A percentile compares a stretch with the other conserved stretches of the same genome.
Evolutionary conservation across 169 alveolate species (phyloP).

Genomic region (Perkinsus marinus): DNA sequence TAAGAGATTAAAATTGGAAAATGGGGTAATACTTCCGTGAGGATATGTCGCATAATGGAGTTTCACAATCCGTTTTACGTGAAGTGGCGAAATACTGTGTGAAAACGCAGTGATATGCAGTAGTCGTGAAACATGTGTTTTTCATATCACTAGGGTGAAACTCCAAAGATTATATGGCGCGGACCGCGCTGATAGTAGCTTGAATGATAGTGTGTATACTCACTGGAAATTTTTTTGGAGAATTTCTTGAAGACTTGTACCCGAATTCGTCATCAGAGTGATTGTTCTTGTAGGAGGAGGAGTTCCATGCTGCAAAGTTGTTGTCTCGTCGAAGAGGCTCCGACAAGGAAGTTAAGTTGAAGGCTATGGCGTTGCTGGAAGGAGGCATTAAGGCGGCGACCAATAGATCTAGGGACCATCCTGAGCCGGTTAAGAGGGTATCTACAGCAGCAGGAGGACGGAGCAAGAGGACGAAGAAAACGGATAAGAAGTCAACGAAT

Average conservation of each 20-base stretch:
- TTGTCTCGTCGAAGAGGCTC: not conserved
- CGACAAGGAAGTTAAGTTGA: not conserved
- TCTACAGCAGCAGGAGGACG: not conserved
- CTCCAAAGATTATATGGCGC: too few relatives aligned
- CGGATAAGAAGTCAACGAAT: not conserved
- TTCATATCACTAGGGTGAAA: too few relatives aligned
- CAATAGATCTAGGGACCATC: not conserved
- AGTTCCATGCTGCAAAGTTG: not conserved
- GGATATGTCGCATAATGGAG: not conserved
- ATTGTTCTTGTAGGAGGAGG: not conserved
- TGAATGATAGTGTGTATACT: too few relatives aligned
- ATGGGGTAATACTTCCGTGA: not conserved
- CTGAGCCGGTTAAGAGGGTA: not conserved
- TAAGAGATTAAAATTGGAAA: not conserved
- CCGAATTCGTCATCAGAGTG: too few relatives aligned
- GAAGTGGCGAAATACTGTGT: too few relatives aligned
- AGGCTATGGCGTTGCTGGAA: not conserved
- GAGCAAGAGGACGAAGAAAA: not conserved
- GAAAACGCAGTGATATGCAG: too few relatives aligned
- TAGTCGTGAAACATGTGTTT: too few relatives aligned
- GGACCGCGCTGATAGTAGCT: too few relatives aligned
- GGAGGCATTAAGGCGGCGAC: not conserved
- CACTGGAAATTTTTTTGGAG: too few relatives aligned
- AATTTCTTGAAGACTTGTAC: too few relatives aligned
- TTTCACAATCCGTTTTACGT: too few relatives aligned